Base-by-base conservation (phyloP, 2,329 filamentous ascomycete species). In the Stachybotrys elegans region DNA sequence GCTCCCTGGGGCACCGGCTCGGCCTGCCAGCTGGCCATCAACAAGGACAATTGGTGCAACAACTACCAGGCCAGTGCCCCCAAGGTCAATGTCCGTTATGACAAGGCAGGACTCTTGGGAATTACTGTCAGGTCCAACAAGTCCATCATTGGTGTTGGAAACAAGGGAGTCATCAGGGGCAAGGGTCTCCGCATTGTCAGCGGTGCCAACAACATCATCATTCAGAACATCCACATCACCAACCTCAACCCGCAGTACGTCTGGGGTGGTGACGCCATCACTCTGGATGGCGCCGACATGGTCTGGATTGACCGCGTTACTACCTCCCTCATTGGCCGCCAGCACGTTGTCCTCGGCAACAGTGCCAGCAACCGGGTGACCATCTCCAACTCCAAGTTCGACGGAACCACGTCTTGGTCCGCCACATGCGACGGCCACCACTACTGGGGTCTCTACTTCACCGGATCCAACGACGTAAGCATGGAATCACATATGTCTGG, bases 401-500 rank as follows among this genome's bases (percentile, higher is more conserved):
- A 83, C 54, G 79, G 79, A 37, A 57, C 58, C 20, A 71, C 71
- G 25, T 58, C 62, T 16, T 82, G 69, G 65, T 81, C 76, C 11
- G 72, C 79, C 5, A 76, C 71, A 38, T 83, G 79, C 61, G 67
- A 82, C 55, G 69, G 66, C 32, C 70, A 78, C 60, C 76, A 80
- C 63, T 81, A 82, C 72, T 82, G 79, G 76, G 70, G 63, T 22
- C 60, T 81, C 50, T 79, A 78, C 65, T 68, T 82, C 40, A 71
- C 69, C 32, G 79, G 79, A n/a, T 66, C 69, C 45, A 69, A 62
- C 57, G 79, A 83, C 56, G 54, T 73, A 23, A 47, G 49, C 42
- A 17, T 19, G 13, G 13, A 16, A 40, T 5, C 8, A 3, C 7
- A 16, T 23, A 39, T 22, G n/a, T n/a, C n/a, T 16, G 5, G 12